Base-by-base conservation (phyloP, 768 basidiomycete genomes). In the Suillus spraguei region DNA sequence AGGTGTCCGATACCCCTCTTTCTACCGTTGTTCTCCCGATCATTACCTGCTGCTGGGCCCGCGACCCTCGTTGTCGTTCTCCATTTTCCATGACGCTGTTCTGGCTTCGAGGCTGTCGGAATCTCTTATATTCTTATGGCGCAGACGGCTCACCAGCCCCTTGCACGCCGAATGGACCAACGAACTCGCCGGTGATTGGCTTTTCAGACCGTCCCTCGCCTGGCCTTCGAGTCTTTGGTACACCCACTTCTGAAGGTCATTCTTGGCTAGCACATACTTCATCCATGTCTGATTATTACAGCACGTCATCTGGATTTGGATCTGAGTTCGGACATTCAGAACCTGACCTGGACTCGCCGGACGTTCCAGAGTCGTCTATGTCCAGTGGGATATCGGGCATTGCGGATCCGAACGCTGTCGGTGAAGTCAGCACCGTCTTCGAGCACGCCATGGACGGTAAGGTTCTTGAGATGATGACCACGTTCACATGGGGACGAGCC, bases 41-140 rank as follows among this genome's bases (percentile, higher is more conserved):
- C 59, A 74, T 93, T 24, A 73, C 75, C 13, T 47, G 69, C 6
- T 88, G 86, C 67, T 93, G 90, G 90, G 73, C 81, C 50, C 77
- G 75, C 3, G 79, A 85, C 60, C 84, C 88, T 1, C 67, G 70
- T 10, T 63, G 67, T n/a, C 82, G 91, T 0, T 85, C 86, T 3
- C 65, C 80, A 0, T 92, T 92, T 69, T 71, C 52, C 11, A n/a
- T n/a, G 11, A 35, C 52, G 3, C 6, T 53, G 11, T 20, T 13
- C n/a, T 33, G 20, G 33, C 52, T 53, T 53, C 52, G 32, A n/a
- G 32, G 52, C 20, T 53, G 20, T 53, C 52, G 52, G 3, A n/a
- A 53, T 35, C 11, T 35, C 11, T 13, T 53, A 35, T 11, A 33
- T 35, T 1, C 20, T 2, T n/a, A 35, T 35, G 11, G 52, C 5